phyloP scores from a whole-genome alignment of 345 rosid genomes.

The Theobroma cacao region DNA sequence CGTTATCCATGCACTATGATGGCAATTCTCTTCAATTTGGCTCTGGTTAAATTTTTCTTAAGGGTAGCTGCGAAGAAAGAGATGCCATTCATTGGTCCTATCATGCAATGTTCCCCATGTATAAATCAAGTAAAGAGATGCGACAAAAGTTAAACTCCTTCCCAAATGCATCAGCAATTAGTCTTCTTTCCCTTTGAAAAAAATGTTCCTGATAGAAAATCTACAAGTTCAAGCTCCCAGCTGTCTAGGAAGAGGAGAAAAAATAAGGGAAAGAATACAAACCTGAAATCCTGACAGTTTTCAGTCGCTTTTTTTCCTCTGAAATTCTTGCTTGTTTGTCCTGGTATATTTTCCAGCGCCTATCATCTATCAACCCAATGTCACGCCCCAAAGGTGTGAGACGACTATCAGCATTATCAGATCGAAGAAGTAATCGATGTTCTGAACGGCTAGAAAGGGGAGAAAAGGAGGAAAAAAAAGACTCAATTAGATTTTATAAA shows the following conservation, averaged over 20 bases:
- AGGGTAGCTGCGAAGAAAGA: too few relatives aligned
- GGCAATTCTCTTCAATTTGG: background rate
- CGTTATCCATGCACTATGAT: background rate
- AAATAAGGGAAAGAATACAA: slow-evolving; percentile 9
- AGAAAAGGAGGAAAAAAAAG: slow-evolving; percentile 10
- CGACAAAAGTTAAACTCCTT: background rate
- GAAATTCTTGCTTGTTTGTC: slow-evolving; percentile 79
- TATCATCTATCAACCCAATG: slow-evolving; percentile 87
- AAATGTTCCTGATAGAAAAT: background rate
- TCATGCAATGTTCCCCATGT: background rate
- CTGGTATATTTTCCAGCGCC: slow-evolving; percentile 85
- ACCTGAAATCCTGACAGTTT: slow-evolving; percentile 87
- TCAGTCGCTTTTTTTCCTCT: slow-evolving; percentile 79
- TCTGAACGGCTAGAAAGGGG: slow-evolving; percentile 75
- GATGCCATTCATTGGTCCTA: too few relatives aligned
- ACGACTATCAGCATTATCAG: slow-evolving; percentile 96
- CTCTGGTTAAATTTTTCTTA: background rate
- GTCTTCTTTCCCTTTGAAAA: background rate
- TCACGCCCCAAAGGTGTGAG: slow-evolving; percentile 92
- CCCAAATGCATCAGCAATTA: background rate
- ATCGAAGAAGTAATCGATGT: slow-evolving; percentile 88
- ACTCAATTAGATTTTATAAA: slow-evolving; percentile 8
- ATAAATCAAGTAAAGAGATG: background rate
- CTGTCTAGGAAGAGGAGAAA: background rate
- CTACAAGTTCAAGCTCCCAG: background rate